Conservation (phyloP, 148 eudicot genomes). For the Selenicereus undatus region DNA sequence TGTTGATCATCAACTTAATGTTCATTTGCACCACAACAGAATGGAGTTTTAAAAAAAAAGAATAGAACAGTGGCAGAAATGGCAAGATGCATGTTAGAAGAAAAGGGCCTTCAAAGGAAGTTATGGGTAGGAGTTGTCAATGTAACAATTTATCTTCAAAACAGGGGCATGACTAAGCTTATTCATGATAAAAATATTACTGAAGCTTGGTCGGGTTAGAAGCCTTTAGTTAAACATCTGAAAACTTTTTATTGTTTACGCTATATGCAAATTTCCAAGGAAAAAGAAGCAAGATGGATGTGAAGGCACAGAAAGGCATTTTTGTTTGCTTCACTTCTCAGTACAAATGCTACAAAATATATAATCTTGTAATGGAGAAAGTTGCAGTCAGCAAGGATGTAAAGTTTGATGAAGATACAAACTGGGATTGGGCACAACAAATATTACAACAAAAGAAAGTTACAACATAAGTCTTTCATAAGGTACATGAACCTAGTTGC, state of each 20-base stretch:
- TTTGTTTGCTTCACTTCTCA: not conserved
- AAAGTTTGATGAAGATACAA: not conserved
- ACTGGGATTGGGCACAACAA: not conserved
- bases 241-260: no score
- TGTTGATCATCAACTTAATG: conserved; percentile 1
- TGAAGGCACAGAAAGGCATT: no score
- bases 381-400: not conserved
- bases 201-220: conserved; percentile 10
- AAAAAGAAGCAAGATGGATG: no score
- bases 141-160: not conserved
- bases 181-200: not conserved
- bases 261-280: no score
- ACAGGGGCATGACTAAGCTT: not conserved
- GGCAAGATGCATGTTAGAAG: conserved; percentile 13
- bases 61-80: conserved; percentile 9
- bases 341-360: not conserved
- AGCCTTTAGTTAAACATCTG: not conserved
- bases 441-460: not conserved
- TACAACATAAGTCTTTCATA: not conserved
- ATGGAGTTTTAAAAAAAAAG: not conserved
- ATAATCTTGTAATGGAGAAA: not conserved
- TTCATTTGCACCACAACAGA: conserved; percentile 13
- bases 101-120: conserved; percentile 6
- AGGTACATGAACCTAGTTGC: not conserved
- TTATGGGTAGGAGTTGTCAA: conserved; percentile 18